Evolutionary conservation across 2,329 filamentous ascomycete genomes (phyloP).

Genomic region (Venturia asperata): DNA sequence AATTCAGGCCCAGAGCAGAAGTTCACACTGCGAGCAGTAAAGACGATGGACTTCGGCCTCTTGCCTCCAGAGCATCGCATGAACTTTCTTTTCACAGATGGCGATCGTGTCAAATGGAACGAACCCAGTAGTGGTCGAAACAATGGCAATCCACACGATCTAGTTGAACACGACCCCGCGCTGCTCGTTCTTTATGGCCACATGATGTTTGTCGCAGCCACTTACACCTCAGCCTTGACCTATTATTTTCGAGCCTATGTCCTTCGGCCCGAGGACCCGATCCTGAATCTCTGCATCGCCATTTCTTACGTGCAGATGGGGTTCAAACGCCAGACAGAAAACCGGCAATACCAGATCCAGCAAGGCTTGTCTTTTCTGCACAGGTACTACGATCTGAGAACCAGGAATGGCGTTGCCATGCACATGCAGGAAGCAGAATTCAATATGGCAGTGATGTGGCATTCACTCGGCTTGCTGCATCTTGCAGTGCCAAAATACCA

Average conservation of each 20-base stretch:
- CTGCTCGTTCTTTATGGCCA: constrained; percentile 86
- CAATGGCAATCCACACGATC: constrained; percentile 33
- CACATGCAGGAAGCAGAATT: constrained; percentile 70
- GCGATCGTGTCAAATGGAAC: constrained; percentile 33
- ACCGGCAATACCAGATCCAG: constrained; percentile 77
- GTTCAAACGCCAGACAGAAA: constrained; percentile 82
- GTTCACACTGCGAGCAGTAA: constrained; percentile 84
- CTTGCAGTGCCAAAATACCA: constrained; percentile 69
- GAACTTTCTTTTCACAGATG: constrained; percentile 34
- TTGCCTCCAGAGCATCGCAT: constrained; percentile 47
- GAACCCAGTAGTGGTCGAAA: constrained; percentile 29
- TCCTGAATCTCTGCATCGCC: constrained; percentile 74
- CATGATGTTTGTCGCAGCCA: constrained; percentile 75
- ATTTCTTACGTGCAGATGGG: constrained; percentile 82
- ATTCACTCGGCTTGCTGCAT: constrained; percentile 64
- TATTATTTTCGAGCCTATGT: constrained; percentile 68
- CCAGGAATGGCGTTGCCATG: constrained; percentile 34
- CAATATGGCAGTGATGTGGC: constrained; percentile 70
- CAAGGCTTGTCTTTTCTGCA: constrained; percentile 79
- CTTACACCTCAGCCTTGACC: constrained; percentile 75
- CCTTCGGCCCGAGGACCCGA: constrained; percentile 66
- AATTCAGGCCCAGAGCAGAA: constrained; percentile 79
- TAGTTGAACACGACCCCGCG: constrained; percentile 62
- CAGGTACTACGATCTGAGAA: constrained; percentile 60
- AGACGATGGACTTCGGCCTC: constrained; percentile 69